Percentiles rank a stretch among this genome's conserved stretches.
These are phyloP conservation scores for Amanita phalloides DNA, from an alignment of 768 basidiomycete genomes.

Conservation along the genomic window DNA sequence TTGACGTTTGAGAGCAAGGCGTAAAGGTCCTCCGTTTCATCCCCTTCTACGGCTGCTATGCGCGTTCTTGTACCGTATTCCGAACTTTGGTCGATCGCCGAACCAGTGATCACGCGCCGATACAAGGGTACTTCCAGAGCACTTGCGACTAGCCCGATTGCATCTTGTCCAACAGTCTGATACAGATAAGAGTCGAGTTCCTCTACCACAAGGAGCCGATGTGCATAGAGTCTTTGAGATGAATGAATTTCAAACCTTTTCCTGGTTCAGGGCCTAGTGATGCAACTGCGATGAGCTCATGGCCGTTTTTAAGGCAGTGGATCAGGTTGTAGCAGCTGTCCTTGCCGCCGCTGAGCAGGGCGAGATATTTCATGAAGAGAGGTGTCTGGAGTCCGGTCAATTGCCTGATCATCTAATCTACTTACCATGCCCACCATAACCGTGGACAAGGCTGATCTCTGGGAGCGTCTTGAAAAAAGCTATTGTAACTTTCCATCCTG, in stretches of 20 bases:
- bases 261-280: slow-evolving; percentile 77
- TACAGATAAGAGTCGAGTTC: slow-evolving; percentile 98
- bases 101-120: slow-evolving; percentile 70
- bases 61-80: slow-evolving; percentile 76
- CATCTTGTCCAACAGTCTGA: slow-evolving; percentile 97
- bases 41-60: slow-evolving; percentile 51
- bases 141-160: slow-evolving; percentile 74
- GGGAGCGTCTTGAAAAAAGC: slow-evolving; percentile 69
- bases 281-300: slow-evolving; percentile 81
- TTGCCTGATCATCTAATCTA: slow-evolving; percentile 8
- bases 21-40: slow-evolving; percentile 94
- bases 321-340: slow-evolving; percentile 94
- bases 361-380: slow-evolving; percentile 77
- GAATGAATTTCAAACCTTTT: slow-evolving; percentile 51
- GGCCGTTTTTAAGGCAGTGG: slow-evolving; percentile 80
- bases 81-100: slow-evolving; percentile 66
- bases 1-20: slow-evolving; percentile 64
- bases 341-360: slow-evolving; percentile 93
- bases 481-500: slow-evolving; percentile 47
- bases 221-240: slow-evolving; percentile 8
- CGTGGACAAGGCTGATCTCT: slow-evolving; percentile 93
- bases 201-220: slow-evolving; percentile 39
- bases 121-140: slow-evolving; percentile 84
- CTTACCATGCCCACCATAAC: slow-evolving; percentile 82
- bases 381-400: slow-evolving; percentile 3